Conservation (phyloP, 352 stramenopile species). For the Thalassiosira gravida region DNA sequence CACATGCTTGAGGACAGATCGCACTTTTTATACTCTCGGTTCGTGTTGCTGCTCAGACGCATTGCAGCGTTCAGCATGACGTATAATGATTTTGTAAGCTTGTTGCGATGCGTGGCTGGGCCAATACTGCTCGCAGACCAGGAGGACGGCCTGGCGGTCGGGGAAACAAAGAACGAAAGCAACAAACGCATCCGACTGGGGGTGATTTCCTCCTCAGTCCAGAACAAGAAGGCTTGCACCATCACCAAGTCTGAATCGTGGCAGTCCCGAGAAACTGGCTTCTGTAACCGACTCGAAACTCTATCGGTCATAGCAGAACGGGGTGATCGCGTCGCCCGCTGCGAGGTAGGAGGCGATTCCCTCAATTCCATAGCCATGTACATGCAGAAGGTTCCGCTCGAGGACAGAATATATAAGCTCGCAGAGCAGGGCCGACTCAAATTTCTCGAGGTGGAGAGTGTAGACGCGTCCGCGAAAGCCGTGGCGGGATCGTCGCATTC, state of each 20-base stretch:
- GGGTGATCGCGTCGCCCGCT: conserved; percentile 74
- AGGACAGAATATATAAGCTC: conserved; percentile 81
- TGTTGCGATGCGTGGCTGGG: conserved; percentile 75
- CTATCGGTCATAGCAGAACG: conserved; percentile 79
- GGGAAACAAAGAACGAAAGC: conserved; percentile 2
- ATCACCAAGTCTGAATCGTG: conserved; percentile 48
- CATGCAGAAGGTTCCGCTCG: conserved; percentile 79
- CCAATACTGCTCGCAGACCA: conserved; percentile 72
- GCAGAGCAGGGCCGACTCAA: conserved; percentile 76
- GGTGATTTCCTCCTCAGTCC: conserved; percentile 79
- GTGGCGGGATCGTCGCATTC: conserved; percentile 29
- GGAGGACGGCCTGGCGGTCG: conserved; percentile 30
- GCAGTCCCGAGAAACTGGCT: conserved; percentile 72
- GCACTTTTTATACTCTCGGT: conserved; percentile 78
- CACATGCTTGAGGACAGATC: conserved; percentile 73
- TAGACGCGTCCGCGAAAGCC: conserved; percentile 69
- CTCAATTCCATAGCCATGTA: conserved; percentile 85
- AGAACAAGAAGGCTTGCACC: conserved; percentile 38
- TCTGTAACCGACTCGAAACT: conserved; percentile 77
- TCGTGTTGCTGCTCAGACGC: conserved; percentile 72
- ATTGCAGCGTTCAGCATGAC: conserved; percentile 85
- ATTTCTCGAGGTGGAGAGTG: conserved; percentile 81
- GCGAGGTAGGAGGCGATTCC: conserved; percentile 77
- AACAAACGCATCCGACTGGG: conserved; percentile 74
- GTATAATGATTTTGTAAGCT: conserved; percentile 83